A percentile compares a stretch with the other conserved stretches of the same genome.
Evolutionary conservation across 2,329 filamentous ascomycete genomes (phyloP).

Genomic region (Mycosphaerella arachidis): DNA sequence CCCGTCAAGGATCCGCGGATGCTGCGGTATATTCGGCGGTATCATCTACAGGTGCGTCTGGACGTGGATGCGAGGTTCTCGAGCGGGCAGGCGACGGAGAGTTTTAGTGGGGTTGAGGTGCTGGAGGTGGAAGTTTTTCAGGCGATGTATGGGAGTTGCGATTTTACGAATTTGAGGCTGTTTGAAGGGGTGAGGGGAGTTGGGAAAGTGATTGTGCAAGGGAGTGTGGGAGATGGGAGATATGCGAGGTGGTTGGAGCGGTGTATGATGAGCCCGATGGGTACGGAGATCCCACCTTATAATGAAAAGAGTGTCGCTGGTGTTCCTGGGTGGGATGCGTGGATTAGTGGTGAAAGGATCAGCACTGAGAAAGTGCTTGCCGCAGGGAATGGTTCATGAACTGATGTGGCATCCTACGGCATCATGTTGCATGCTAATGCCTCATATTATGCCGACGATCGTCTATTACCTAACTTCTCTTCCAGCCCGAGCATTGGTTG

Average conservation of each 20-base stretch:
- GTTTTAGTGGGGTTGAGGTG: constrained; percentile 45
- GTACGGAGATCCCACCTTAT: constrained; percentile 27
- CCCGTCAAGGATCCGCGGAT: constrained; percentile 34
- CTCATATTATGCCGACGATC: background rate
- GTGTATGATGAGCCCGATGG: constrained; percentile 39
- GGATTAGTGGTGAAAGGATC: constrained; percentile 8
- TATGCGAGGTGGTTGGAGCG: constrained; percentile 44
- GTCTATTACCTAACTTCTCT: background rate
- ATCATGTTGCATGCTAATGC: background rate
- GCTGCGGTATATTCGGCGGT: constrained; percentile 22
- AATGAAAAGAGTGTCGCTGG: constrained; percentile 20
- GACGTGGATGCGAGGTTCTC: constrained; percentile 49
- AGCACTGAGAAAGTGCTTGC: background rate
- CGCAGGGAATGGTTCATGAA: background rate
- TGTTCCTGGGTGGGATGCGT: constrained; percentile 16
- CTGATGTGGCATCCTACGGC: background rate
- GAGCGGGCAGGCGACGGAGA: constrained; percentile 34
- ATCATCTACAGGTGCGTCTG: constrained; percentile 45
- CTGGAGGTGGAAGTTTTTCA: constrained; percentile 50
- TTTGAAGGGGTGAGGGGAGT: constrained; percentile 47
- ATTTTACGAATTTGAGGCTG: constrained; percentile 40
- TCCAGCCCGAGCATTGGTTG: background rate
- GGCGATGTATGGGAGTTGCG: constrained; percentile 40
- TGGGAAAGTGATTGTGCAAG: constrained; percentile 39
- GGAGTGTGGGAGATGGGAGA: constrained; percentile 38